Base-by-base conservation (phyloP, 148 eudicot species). In the Silene uniflora region DNA sequence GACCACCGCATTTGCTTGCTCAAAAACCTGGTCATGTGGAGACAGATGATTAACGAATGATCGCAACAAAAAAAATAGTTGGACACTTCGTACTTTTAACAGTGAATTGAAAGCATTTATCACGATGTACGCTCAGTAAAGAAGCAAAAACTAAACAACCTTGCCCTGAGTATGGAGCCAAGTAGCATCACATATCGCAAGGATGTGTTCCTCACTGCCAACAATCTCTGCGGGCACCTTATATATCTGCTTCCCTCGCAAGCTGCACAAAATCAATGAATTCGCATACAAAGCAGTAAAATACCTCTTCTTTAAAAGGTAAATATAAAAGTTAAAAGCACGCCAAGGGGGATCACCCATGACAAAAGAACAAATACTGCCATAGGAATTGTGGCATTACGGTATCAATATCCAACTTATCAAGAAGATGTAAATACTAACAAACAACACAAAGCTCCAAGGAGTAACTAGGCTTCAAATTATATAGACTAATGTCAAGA, bases 1-100 rank as follows among this genome's bases (percentile, higher is more conserved):
- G 74, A 95, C 83, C 66, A 95, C 75, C 13, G 96, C 86, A 84
- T 86, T 92, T 82, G 88, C 83, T 85, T 95, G 97, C 82, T 95
- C 97, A 62, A 92, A 80, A 47, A 92, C 87, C 99, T 95, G 82
- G 56, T 83, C n/a, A 74, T 6, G 72, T 62, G 35, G 32, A 72
- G 29, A 62, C 60, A 62, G 17, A 42, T 35, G 14, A 18, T 73
- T 59, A 32, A n/a, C 8, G 17, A 63, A 24, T 0, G 47, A n/a
- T 78, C 24, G 39, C 58, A 70, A 29, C 55, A 61, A 23, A 13
- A 13, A 24, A 21, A 22, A 13, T 32, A 3, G 21, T 24, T 13
- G 60, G 10, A 11, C 47, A 49, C 64, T 64, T 24, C 27, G 49
- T 4, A 71, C 32, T 62, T 23, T 61, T n/a, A 35, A 62, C 7